These are phyloP conservation scores for Coniferiporia weirii DNA, from an alignment of 1,284 basidiomycete species.

Conservation along the genomic window DNA sequence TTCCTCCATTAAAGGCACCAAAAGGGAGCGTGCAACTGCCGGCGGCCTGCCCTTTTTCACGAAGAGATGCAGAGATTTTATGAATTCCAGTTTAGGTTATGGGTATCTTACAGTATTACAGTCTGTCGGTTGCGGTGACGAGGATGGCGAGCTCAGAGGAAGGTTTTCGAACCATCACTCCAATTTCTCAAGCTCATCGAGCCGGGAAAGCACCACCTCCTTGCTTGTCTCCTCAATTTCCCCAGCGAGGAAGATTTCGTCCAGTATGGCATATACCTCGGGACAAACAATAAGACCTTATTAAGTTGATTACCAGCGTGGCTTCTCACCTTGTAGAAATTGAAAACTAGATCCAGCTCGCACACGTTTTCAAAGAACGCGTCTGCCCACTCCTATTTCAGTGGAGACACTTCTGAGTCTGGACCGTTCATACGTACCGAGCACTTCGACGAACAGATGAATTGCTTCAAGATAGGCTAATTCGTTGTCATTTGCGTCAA, in stretches of 20 bases:
- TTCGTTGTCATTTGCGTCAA: conserved; percentile 98
- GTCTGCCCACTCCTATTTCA: conserved; percentile 44
- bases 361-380: conserved; percentile 98
- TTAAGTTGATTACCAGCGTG: not conserved
- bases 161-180: conserved; percentile 41
- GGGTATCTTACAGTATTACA: not conserved
- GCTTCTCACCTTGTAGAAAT: conserved; percentile 85
- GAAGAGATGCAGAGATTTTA: not conserved
- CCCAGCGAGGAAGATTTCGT: conserved; percentile 98
- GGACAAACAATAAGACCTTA: conserved; percentile 8
- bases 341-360: conserved; percentile 95
- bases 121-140: not conserved
- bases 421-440: conserved; percentile 49
- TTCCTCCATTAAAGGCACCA: too few species aligned
- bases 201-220: conserved; percentile 83
- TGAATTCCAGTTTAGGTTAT: not conserved
- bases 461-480: conserved; percentile 96
- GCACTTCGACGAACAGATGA: conserved; percentile 97
- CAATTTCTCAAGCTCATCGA: conserved; percentile 89
- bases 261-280: conserved; percentile 90
- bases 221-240: conserved; percentile 98
- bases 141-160: not conserved
- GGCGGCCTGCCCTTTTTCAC: too few species aligned
- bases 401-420: not conserved
- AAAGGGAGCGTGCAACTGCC: too few species aligned